Percentiles rank a stretch among this genome's conserved stretches.
Conservation (phyloP, 2,329 filamentous ascomycete genomes). For the Teratosphaeria gauchensis region DNA sequence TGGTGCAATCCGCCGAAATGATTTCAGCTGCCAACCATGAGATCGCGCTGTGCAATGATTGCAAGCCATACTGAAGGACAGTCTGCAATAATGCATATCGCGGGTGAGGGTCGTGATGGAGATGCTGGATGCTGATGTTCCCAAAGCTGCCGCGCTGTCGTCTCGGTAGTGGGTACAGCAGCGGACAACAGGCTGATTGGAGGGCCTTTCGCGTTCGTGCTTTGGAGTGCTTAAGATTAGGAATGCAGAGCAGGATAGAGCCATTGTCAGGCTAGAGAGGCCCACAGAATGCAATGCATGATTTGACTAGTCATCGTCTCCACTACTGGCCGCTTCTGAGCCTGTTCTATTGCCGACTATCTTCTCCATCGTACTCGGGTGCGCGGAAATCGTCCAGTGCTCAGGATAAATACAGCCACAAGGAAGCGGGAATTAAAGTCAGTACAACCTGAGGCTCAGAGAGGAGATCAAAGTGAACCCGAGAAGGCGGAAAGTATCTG, state of each 20-base stretch:
- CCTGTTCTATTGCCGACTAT: too few relatives aligned
- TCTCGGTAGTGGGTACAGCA: not conserved
- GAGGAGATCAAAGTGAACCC: not conserved
- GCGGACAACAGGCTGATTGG: not conserved
- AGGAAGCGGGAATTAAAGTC: not conserved
- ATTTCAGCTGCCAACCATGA: conserved; percentile 5
- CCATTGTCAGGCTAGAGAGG: not conserved
- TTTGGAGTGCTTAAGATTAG: not conserved
- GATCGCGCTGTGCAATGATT: conserved; percentile 3
- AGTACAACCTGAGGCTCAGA: not conserved
- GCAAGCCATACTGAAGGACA: not conserved
- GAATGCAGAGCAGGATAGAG: not conserved
- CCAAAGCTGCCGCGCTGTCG: not conserved
- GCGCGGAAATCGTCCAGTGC: too few relatives aligned
- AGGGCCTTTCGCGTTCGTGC: not conserved
- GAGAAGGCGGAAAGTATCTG: not conserved
- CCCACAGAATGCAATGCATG: not conserved
- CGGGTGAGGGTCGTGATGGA: not conserved
- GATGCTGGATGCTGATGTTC: not conserved
- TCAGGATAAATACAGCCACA: too few relatives aligned
- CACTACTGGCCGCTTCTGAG: not conserved
- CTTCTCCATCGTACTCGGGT: too few relatives aligned
- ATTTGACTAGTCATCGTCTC: not conserved
- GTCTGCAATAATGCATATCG: not conserved
- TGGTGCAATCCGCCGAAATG: conserved; percentile 11